Base-by-base conservation (phyloP, 192 early-diverging fungal species). In the Entomortierella chlamydospora region DNA sequence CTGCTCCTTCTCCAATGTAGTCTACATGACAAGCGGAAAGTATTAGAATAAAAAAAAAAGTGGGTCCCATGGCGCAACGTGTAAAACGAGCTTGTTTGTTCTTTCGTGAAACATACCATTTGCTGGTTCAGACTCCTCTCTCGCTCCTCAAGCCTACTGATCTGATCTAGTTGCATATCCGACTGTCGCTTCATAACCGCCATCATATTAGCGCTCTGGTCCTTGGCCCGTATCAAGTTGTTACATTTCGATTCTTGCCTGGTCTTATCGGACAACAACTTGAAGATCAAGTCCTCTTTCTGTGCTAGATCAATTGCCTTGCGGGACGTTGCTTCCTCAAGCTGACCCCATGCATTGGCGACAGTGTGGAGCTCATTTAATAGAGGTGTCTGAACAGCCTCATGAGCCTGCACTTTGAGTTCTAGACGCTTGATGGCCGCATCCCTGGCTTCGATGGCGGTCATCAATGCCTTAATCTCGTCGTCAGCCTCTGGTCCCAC, bases 241-340 rank as follows among this genome's bases (percentile, higher is more conserved):
- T 83, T 85, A 53, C 92, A 95, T 68, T 95, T 99, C 18, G 95
- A 92, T 31, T 95, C 94, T 61, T 90, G 89, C 83, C 94, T 95
- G 58, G 90, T 87, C 84, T 90, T 95, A 77, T 99, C 95, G 12
- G 93, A 91, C n/a, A 91, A 64, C 3, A 95, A 81, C 49, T 91
- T 90, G 60, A 89, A 73, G 30, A 95, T 90, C 10, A 92, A 88
- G 61, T 95, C 93, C 74, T 95, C 92, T 83, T 93, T 95, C 47
- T 89, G 84, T 15, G 84, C 81, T 33, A 95, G 78, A 69, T 93
- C 89, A 63, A 95, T 88, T 4, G 95, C 92, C 61, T 93, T 93
- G 61, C 89, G 85, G 6, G 91, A 87, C 61, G 90, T 94, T 64
- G 95, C 93, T 56, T 95, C 93, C 70, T 97, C 94, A 28, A 98